A percentile compares a stretch with the other conserved stretches of the same genome.
Evolutionary conservation across 1,284 basidiomycete genomes (phyloP).

Genomic region (Marasmius sp.): DNA sequence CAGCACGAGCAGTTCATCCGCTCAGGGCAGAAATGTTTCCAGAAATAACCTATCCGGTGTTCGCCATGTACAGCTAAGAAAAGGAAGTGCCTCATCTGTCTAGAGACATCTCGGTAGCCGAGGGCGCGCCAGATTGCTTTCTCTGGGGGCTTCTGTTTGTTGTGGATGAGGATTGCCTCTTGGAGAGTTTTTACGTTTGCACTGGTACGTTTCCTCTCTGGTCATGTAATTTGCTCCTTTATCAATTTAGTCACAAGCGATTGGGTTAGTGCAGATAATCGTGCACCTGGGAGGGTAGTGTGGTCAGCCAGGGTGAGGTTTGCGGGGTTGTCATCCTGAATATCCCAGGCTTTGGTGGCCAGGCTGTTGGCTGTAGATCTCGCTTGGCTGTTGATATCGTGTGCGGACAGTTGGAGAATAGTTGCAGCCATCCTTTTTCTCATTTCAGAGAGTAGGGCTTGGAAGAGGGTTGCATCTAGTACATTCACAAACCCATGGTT

Average conservation of each 20-base stretch:
- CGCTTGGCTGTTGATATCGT: neutral
- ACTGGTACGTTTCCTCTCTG: neutral
- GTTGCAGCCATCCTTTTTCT: neutral
- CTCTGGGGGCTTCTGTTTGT: neutral
- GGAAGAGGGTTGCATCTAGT: neutral
- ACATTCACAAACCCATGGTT: neutral
- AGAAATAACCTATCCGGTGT: neutral
- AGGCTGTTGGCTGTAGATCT: neutral
- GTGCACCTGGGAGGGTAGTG: neutral
- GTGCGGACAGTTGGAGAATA: neutral
- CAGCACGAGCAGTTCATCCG: no score
- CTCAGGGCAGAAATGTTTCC: neutral
- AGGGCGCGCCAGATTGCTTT: neutral
- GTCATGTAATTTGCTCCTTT: neutral
- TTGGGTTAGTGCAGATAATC: slow-evolving; percentile 6
- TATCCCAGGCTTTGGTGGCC: neutral
- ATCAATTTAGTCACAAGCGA: neutral
- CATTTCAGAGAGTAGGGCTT: neutral
- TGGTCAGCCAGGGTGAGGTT: neutral
- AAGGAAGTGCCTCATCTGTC: neutral
- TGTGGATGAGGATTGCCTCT: neutral
- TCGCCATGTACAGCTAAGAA: slow-evolving; percentile 1
- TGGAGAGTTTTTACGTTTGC: neutral
- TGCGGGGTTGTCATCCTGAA: neutral
- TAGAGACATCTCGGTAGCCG: neutral